Conservation (phyloP, 345 rosid genomes). For the Salix udensis region DNA sequence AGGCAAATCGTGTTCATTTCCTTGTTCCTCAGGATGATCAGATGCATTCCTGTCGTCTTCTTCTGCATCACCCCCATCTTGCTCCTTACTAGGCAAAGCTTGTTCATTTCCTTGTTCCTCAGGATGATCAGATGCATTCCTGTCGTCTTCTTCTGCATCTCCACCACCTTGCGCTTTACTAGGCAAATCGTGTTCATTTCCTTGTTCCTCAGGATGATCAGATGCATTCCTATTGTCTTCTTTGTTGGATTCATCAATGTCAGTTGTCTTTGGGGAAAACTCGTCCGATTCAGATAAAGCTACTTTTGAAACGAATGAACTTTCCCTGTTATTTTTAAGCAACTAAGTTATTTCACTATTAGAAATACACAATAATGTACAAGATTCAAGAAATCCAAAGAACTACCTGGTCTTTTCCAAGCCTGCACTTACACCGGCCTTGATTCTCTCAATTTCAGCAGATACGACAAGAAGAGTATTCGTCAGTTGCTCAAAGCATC, state of each 20-base stretch:
- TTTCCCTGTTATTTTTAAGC: not conserved
- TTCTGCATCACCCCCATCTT: too few relatives aligned
- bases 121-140: too few relatives aligned
- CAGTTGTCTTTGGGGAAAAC: not conserved
- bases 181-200: not conserved
- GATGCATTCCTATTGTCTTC: not conserved
- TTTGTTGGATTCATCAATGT: not conserved
- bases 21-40: too few relatives aligned
- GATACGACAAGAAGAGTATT: not conserved
- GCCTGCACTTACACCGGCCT: not conserved
- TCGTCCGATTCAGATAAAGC: not conserved
- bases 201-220: not conserved
- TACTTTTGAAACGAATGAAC: not conserved
- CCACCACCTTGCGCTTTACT: not conserved
- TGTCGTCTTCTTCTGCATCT: too few relatives aligned
- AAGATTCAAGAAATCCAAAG: not conserved
- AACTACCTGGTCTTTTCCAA: not conserved
- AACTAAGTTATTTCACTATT: not conserved
- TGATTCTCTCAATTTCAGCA: too few relatives aligned
- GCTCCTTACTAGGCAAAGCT: accelerated
- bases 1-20: too few relatives aligned
- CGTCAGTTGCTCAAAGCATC: not conserved
- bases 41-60: too few relatives aligned
- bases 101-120: too few relatives aligned
- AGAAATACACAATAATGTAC: not conserved